Base-by-base conservation (phyloP, 768 basidiomycete genomes). In the Clavulina sp. region DNA sequence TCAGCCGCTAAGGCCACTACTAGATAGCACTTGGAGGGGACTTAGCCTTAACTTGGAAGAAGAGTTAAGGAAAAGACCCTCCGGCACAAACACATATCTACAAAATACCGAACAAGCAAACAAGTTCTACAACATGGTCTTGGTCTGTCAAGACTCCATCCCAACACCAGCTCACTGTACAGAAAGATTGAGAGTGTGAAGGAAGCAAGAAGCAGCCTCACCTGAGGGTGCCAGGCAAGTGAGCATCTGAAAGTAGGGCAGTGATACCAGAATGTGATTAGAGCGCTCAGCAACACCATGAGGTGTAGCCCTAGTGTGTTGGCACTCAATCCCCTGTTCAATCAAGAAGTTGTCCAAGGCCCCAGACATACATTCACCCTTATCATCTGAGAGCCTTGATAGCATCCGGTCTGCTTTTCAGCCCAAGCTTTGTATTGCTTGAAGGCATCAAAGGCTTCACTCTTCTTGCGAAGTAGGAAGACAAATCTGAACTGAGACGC, bases 301-400 rank as follows among this genome's bases (percentile, higher is more conserved):
- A 30, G 52, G 38, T 26, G 23, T 36, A 13, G 5, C 7, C 3
- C 29, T 46, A 2, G 52, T 53, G 5, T 44, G 18, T 34, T 60
- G 49, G 29, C 41, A 48, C 13, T 49, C 28, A 33, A 60, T 54
- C 1, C 59, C 57, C 30, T 52, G 24, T 19, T 50, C 48, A 5
- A n/a, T 24, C n/a, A 52, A 31, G 52, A 36, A 54, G 23, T 26
- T 18, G n/a, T 29, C 32, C 6, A 46, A 56, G 3, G 48, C 40
- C 16, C 38, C 23, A 5, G 54, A 57, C 43, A 62, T 65, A 57
- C 61, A 69, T 51, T 69, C 66, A 3, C 65, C 68, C 44, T 66
- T 62, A 58, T 69, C 65, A 49, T 64, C 58, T 21, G 61, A 59
- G 28, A 67, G 47, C 59, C 60, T 41, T 68, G 57, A 23, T 54